Evolutionary conservation across 345 rosid species (phyloP).

Genomic region (Moringa oleifera): DNA sequence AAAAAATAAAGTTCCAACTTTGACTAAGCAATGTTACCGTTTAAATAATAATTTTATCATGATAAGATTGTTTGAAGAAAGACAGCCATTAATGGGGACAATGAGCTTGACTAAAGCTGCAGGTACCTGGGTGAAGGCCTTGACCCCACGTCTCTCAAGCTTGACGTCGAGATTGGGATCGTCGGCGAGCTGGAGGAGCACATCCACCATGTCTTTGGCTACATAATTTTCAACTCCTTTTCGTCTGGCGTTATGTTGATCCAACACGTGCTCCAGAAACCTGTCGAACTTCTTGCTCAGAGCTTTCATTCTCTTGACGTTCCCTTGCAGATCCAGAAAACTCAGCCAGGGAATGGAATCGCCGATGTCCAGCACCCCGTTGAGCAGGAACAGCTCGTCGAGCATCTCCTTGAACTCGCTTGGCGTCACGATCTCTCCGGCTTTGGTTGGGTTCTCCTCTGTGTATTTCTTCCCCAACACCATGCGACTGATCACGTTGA

Average conservation of each 20-base stretch:
- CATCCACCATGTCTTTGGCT: constrained; percentile 63
- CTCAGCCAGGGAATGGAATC: constrained; percentile 64
- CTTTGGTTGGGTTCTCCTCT: constrained; percentile 11
- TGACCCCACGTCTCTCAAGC: constrained; percentile 56
- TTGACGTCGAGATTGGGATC: constrained; percentile 54
- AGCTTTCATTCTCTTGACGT: constrained; percentile 58
- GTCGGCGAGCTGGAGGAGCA: constrained; percentile 54
- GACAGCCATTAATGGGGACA: no score
- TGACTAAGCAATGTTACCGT: no score
- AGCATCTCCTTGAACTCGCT: constrained; percentile 65
- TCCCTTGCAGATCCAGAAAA: constrained; percentile 61
- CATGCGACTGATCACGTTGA: constrained; percentile 59
- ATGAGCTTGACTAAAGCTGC: no score
- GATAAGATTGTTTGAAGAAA: no score
- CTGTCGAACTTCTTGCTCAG: constrained; percentile 49
- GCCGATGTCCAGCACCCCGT: constrained; percentile 57
- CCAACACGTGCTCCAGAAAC: constrained; percentile 58
- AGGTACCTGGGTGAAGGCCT: constrained; percentile 53
- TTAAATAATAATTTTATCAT: no score
- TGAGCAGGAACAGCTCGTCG: constrained; percentile 58
- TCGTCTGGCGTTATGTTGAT: constrained; percentile 44
- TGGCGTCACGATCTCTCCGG: constrained; percentile 33
- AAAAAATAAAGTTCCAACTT: no score
- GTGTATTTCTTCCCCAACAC: constrained; percentile 63
- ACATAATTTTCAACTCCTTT: constrained; percentile 27